Evolutionary conservation across 148 eudicot genomes (phyloP), one percentile per base, ranked within the genome.

Genomic region (Rhododendron molle): DNA sequence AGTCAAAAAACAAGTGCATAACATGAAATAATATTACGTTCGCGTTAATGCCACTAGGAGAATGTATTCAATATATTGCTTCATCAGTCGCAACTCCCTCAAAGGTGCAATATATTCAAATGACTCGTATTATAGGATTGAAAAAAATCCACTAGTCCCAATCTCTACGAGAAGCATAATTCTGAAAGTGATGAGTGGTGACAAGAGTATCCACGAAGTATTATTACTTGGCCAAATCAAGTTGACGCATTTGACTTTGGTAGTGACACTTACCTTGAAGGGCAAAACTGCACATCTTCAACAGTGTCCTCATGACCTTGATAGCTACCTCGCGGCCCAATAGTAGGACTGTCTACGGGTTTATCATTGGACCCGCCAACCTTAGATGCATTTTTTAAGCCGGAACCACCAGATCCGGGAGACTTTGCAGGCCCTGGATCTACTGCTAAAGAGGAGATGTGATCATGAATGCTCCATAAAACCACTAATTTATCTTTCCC

Each of bases 211-310:
- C 56, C 81, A 38, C 12, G 8, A 40, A 76, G 23, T 78, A n/a
- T 9, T 13, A 82, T 38, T 38, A 20, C 71, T 82, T 65, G 43
- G 20, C 43, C 5, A 32, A 73, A 58, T 18, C 58, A 14, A 23
- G 30, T 28, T 26, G 11, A 28, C 7, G 21, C 67, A 65, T 62
- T 78, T 85, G 36, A 44, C 40, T 16, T 69, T 71, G 50, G 82
- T 1, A 78, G 69, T 56, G 85, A 26, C 79, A 88, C 28, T 44
- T 91, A 96, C 99, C 98, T 97, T 85, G 94, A 87, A 73, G 99
- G 98, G 86, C 96, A 94, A 88, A 97, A 97, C 78, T 97, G 98
- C 50, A 97, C 99, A 92, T 97, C 99, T 87, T 97, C 98, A 72
- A 97, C 99, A 89, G 99, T 97, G 84, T 97, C 98, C 49, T 85